phyloP scores from a whole-genome alignment of 2,329 filamentous ascomycete species.

The Arthrobotrys megalospora region DNA sequence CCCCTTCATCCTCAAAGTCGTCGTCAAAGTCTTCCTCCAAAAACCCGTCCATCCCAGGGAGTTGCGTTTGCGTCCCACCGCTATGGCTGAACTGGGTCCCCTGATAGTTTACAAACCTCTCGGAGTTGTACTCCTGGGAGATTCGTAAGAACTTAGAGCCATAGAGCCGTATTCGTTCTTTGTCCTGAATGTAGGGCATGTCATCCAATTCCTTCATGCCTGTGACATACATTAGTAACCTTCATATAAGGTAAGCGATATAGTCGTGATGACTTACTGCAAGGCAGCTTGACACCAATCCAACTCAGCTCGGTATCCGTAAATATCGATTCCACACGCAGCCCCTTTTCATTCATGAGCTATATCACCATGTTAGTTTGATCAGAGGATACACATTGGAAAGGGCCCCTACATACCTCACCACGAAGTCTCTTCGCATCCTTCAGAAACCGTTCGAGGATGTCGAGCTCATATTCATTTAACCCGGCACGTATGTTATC shows the following conservation, averaged over 20 bases:
- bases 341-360: conserved; percentile 49
- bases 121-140: conserved; percentile 51
- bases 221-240: conserved; percentile 5
- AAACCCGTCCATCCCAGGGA: conserved; percentile 39
- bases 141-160: conserved; percentile 51
- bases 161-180: conserved; percentile 45
- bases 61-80: conserved; percentile 12
- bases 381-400: not conserved
- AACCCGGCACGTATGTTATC: conserved; percentile 71
- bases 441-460: conserved; percentile 77
- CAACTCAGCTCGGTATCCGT: conserved; percentile 78
- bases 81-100: conserved; percentile 41
- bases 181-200: conserved; percentile 75
- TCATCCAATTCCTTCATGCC: conserved; percentile 74
- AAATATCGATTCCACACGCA: conserved; percentile 72
- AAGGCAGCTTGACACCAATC: conserved; percentile 81
- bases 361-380: conserved; percentile 6
- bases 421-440: conserved; percentile 76
- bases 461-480: conserved; percentile 74
- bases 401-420: conserved; percentile 67
- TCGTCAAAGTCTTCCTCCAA: conserved; percentile 49
- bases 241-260: not conserved
- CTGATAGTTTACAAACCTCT: conserved; percentile 55
- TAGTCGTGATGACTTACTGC: conserved; percentile 66
- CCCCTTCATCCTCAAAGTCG: conserved; percentile 43